Evolutionary conservation across 2,329 filamentous ascomycete genomes (phyloP).

Genomic region (Scytalidium lignicola): DNA sequence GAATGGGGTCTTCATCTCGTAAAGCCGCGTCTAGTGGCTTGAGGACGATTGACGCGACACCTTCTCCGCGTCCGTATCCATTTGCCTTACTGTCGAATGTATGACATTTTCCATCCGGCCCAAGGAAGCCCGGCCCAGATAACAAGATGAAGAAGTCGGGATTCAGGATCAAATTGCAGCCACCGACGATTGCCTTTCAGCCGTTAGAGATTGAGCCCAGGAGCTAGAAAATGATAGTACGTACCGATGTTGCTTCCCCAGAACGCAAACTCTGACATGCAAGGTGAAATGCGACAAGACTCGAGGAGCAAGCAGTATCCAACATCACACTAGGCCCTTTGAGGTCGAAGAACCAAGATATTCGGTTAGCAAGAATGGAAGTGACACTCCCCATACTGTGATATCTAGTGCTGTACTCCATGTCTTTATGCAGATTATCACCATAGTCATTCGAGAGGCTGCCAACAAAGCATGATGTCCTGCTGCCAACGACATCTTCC

Average conservation of each 20-base stretch:
- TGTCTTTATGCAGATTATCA: constrained; percentile 31
- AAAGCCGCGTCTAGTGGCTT: constrained; percentile 55
- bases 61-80: constrained; percentile 61
- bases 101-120: constrained; percentile 34
- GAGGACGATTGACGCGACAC: constrained; percentile 50
- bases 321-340: constrained; percentile 51
- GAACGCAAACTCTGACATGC: constrained; percentile 44
- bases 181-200: constrained; percentile 39
- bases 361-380: constrained; percentile 21
- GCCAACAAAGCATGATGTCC: neutral
- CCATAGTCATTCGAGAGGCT: constrained; percentile 39
- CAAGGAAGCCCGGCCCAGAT: constrained; percentile 32
- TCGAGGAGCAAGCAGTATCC: constrained; percentile 54
- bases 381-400: neutral
- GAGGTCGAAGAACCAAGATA: constrained; percentile 39
- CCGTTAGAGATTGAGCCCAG: constrained; percentile 48
- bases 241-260: constrained; percentile 31
- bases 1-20: constrained; percentile 52
- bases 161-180: constrained; percentile 29
- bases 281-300: constrained; percentile 47
- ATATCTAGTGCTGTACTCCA: neutral
- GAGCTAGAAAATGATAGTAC: constrained; percentile 49
- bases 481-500: neutral
- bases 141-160: constrained; percentile 10
- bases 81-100: constrained; percentile 52